Evolutionary conservation across 2,329 filamentous ascomycete genomes (phyloP), one percentile per base, ranked within the genome.

Genomic region (Xylaria digitata): DNA sequence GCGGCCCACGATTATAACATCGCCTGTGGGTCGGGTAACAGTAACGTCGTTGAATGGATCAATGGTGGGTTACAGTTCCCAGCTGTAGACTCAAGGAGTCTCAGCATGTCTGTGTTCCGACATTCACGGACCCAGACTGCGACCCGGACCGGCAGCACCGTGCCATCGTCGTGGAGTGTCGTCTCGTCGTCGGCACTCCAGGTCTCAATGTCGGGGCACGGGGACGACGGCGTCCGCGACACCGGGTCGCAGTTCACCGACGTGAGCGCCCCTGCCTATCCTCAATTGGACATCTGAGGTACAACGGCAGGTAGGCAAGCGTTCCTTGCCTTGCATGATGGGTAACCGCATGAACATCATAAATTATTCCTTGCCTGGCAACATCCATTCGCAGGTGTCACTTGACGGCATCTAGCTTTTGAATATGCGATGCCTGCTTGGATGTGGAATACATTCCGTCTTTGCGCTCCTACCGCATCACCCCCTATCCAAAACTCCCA

Each of bases 21-120:
- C 55, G 21, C 42, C 6, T 46, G 50, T 1, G 42, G 54, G 13
- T 40, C 58, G 15, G 70, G 68, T 45, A 61, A 42, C 37, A 61
- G 64, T n/a, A 53, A 72, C n/a, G 4, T 73, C 32, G 15, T 17
- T 1, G 53, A 40, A 37, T 75, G 74, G 75, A 11, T 70, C 21
- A 37, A 55, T 7, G 61, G 46, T 15, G 67, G 72, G 11, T 34
- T 55, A 15, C 63, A 63, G 13, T 59, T 64, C 48, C 17, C 45
- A 9, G 50, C 43, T 2, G 49, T 58, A n/a, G 45, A 42, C 9
- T 13, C 19, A 2, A 17, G 57, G 40, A 70, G 60, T n/a, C 65
- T 63, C 6, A 64, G 49, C 42, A 61, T 71, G 45, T 32, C 70
- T n/a, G 34, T 70, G 13, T n/a, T 64, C 7, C 34, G 56, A 2